Percentiles rank a stretch among this genome's conserved stretches.
Evolutionary conservation across 1,139 yeast genomes (phyloP).

Genomic region (Yamadazyma blattariae): DNA sequence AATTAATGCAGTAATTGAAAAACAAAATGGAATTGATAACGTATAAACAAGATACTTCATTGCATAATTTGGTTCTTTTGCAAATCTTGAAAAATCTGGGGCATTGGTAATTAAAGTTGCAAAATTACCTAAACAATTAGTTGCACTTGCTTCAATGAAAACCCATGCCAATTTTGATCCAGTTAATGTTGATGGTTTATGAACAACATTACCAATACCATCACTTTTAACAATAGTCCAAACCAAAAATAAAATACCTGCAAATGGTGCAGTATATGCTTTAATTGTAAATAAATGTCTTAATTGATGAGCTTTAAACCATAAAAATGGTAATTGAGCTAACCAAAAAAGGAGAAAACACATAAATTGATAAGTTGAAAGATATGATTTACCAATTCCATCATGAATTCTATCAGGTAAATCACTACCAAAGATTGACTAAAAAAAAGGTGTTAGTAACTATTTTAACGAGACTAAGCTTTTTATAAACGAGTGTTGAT

Average conservation of each 20-base stretch:
- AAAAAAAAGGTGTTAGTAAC: no score
- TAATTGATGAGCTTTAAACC: conserved; percentile 77
- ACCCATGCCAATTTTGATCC: conserved; percentile 80
- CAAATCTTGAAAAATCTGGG: conserved; percentile 87
- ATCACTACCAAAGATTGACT: conserved; percentile 64
- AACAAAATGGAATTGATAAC: conserved; percentile 70
- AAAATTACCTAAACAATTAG: conserved; percentile 81
- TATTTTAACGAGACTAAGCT: no score
- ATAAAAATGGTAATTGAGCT: conserved; percentile 70
- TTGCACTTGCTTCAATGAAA: conserved; percentile 62
- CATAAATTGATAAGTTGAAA: conserved; percentile 66
- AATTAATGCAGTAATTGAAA: conserved; percentile 77
- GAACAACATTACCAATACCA: conserved; percentile 69
- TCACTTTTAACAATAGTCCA: conserved; percentile 80
- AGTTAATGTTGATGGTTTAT: conserved; percentile 42
- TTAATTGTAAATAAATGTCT: conserved; percentile 81
- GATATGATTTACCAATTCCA: conserved; percentile 46
- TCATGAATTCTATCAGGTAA: conserved; percentile 42
- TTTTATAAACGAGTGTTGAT: no score
- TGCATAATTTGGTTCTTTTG: conserved; percentile 45
- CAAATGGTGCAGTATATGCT: conserved; percentile 73
- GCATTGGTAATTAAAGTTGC: conserved; percentile 85
- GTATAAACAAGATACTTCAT: conserved; percentile 46
- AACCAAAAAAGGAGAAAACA: conserved; percentile 80
- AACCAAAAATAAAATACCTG: conserved; percentile 73